Conservation (phyloP, 225 moss, liverwort and hornwort species). For the Sphagnum contortum region DNA sequence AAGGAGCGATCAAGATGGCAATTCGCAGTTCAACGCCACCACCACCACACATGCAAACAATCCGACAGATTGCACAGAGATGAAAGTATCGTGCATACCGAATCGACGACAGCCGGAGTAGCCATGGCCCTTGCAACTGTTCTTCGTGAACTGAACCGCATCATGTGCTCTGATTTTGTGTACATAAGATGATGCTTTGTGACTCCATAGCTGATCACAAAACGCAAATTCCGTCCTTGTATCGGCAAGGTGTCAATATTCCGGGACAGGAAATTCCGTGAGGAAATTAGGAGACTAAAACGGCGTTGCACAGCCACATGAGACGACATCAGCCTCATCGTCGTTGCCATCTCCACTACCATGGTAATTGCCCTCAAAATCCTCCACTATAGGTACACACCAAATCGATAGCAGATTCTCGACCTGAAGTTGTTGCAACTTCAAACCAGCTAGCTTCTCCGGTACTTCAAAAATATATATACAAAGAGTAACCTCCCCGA, state of each 20-base stretch:
- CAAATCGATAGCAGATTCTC: no score
- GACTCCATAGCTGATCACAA: background rate
- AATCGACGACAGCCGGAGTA: constrained; percentile 11
- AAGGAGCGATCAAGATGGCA: no score
- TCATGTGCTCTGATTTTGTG: background rate
- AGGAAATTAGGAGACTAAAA: constrained; percentile 2
- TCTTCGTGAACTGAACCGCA: constrained; percentile 1
- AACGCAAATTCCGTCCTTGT: constrained; percentile 5
- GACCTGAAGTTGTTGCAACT: no score
- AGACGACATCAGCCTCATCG: constrained; percentile 8
- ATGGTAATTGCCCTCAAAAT: no score
- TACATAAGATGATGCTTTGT: background rate
- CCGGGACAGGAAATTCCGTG: constrained; percentile 2
- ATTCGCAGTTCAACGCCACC: background rate
- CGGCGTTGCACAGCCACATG: constrained; percentile 15
- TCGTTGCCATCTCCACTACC: constrained; percentile 13
- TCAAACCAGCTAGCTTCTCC: no score
- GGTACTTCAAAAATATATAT: no score
- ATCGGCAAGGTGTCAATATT: constrained; percentile 2
- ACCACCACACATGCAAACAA: background rate
- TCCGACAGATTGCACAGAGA: background rate
- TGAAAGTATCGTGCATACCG: constrained; percentile 5
- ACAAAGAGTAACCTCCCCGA: no score
- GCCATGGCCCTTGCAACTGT: constrained; percentile 13
- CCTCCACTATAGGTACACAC: no score